A percentile compares a stretch with the other conserved stretches of the same genome.
phyloP scores from a whole-genome alignment of 2,329 filamentous ascomycete species.

The Cadophora luteo-olivacea region DNA sequence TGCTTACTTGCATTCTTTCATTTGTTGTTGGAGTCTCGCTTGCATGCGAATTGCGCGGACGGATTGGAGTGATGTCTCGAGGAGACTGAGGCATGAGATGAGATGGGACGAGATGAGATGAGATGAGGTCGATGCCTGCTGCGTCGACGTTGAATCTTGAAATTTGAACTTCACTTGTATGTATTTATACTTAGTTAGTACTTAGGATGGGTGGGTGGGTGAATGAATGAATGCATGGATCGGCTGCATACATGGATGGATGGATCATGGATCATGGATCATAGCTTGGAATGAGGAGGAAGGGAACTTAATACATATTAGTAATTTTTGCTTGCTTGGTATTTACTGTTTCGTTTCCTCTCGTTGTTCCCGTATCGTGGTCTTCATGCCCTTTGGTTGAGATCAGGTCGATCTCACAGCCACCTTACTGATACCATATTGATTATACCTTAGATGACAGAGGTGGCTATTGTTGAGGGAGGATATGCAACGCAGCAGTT shows the following conservation, averaged over 20 bases:
- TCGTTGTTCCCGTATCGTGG: too few species aligned
- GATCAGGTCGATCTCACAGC: too few species aligned
- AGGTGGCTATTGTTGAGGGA: too few species aligned
- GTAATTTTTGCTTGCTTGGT: neutral
- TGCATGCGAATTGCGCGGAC: neutral
- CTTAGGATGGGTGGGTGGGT: neutral
- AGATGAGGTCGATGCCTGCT: neutral
- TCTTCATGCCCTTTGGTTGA: too few species aligned
- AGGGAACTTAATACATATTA: conserved; percentile 11
- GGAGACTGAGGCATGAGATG: neutral
- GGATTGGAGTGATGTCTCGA: neutral
- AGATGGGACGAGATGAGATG: neutral
- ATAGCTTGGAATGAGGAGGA: neutral
- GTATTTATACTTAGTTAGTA: neutral
- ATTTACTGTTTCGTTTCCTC: neutral
- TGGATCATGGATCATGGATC: neutral
- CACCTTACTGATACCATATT: too few species aligned
- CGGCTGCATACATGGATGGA: neutral
- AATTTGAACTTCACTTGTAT: neutral
- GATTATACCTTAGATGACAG: too few species aligned
- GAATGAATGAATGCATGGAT: too few species aligned
- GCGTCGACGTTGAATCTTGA: too few species aligned
- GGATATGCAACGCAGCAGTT: too few species aligned
- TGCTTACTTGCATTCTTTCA: neutral
- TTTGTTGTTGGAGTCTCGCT: neutral